Evolutionary conservation across 1,284 basidiomycete genomes (phyloP), one percentile per base, ranked within the genome.

Genomic region (Erythrobasidium hasegawianum): DNA sequence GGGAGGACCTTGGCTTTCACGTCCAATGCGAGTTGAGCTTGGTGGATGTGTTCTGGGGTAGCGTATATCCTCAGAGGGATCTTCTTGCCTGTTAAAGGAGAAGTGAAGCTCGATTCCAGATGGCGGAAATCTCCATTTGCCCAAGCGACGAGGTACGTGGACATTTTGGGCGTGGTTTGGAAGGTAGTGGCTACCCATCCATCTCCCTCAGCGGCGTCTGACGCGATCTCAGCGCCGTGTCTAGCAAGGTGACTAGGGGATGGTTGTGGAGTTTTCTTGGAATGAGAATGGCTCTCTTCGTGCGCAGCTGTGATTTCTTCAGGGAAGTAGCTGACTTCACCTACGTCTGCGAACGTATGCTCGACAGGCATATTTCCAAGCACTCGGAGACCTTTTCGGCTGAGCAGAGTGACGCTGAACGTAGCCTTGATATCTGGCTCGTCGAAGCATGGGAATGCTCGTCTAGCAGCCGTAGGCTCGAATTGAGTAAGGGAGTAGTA

Each of bases 361-460:
- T 57, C 54, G n/a, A 57, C 55, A 4, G 61, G 61, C 90, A 95
- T 96, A 80, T 97, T 97, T 80, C 87, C 87, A 68, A 94, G 78
- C 1, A 77, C 76, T 29, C 72, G 74, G 47, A 81, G 78, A 16
- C 80, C 81, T 14, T 76, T 76, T 69, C 87, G 86, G 38, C 91
- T 91, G 71, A 98, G 84, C 81, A 97, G 83, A 14, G 87, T 87
- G 72, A 97, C 81, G 33, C 65, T 81, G 77, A 89, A 96, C 1
- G 87, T 92, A 4, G 93, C 88, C 78, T 97, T 97, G 74, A 96
- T 82, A 22, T 86, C 82, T 24, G 95, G 95, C 77, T 97, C 93
- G 76, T 97, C 95, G 89, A 90, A 97, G 71, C 80, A 81, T 2
- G 81, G 81, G 71, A 77, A 78, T 20, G 77, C 79, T 22, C 76